Evolutionary conservation across 83 land plant genomes (phyloP), one percentile per base, ranked within the genome.

Genomic region (Larix sibirica): DNA sequence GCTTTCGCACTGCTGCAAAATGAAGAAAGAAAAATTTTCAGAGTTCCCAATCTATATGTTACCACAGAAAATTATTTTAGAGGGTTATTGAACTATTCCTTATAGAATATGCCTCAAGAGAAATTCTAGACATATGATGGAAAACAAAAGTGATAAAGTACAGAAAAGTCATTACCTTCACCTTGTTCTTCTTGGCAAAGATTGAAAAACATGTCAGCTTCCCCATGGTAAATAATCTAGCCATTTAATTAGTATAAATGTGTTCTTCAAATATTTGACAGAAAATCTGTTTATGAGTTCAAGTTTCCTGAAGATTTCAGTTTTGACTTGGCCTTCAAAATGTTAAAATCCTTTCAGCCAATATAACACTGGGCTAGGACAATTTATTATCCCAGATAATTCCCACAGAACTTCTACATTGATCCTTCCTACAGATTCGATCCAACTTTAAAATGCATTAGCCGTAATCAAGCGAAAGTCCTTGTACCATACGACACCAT

Each of bases 381-480:
- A 81, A 18, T 33, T 10, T 31, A n/a, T 44, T 47, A 65, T 44
- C 69, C 79, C 44, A n/a, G 23, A 47, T 14, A 21, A 62, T 16
- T 56, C 28, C 77, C 65, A 40, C 68, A 82, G 23, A 50, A 26
- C 62, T 40, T 64, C 61, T 60, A 44, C 64, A 64, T 80, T 64
- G 56, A 63, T 40, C 20, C 36, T 64, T 36, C 6, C 44, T 65
- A 62, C 42, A 58, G 61, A 31, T 69, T 23, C 24, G 13, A 66
- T 50, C 70, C 69, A 3, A 6, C 56, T 60, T 33, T n/a, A 62
- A 81, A 44, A 74, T 81, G 75, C 24, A 20, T 92, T 90, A 92
- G 94, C 94, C 94, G 62, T 92, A 86, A 81, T 92, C 94, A 73
- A 92, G 78, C 7, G 92, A 92, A 75, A 56, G 71, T 21, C 86